Conservation (phyloP, 202 grass and related monocot genomes). For the Elaeis oleifera region DNA sequence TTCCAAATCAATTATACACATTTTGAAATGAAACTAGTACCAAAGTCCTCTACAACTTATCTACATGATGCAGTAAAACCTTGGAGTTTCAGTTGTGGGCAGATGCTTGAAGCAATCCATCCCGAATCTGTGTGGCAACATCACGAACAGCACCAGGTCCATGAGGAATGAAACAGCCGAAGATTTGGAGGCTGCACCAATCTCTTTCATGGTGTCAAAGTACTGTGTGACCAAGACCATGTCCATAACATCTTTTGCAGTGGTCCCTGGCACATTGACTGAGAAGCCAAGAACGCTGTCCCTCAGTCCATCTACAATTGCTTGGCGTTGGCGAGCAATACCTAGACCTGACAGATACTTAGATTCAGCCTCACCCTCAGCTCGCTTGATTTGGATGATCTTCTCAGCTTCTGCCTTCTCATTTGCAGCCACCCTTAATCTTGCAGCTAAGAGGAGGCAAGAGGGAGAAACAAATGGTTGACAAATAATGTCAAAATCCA, state of each 20-base stretch:
- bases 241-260: slow-evolving; percentile 7
- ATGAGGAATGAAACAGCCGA: slow-evolving; percentile 5
- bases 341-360: slow-evolving; percentile 12
- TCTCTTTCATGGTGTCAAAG: slow-evolving; percentile 19
- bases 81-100: no score
- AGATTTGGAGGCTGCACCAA: slow-evolving; percentile 6
- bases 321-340: slow-evolving; percentile 9
- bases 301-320: slow-evolving; percentile 5
- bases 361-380: slow-evolving; percentile 9
- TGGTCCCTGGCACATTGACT: slow-evolving; percentile 11
- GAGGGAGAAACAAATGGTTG: no score
- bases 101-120: slow-evolving; percentile 8
- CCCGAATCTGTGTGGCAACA: neutral
- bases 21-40: no score
- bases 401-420: slow-evolving; percentile 17
- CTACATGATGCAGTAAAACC: no score
- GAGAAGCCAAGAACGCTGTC: slow-evolving; percentile 18
- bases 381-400: slow-evolving; percentile 10
- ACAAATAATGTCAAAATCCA: no score
- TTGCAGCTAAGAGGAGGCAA: neutral
- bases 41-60: no score
- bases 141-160: slow-evolving; percentile 9
- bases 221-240: slow-evolving; percentile 15
- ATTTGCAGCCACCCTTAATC: slow-evolving; percentile 3
- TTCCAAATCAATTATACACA: no score